Base-by-base conservation (phyloP, 108 stramenopile species). In the Cyclotella kingstonii region DNA sequence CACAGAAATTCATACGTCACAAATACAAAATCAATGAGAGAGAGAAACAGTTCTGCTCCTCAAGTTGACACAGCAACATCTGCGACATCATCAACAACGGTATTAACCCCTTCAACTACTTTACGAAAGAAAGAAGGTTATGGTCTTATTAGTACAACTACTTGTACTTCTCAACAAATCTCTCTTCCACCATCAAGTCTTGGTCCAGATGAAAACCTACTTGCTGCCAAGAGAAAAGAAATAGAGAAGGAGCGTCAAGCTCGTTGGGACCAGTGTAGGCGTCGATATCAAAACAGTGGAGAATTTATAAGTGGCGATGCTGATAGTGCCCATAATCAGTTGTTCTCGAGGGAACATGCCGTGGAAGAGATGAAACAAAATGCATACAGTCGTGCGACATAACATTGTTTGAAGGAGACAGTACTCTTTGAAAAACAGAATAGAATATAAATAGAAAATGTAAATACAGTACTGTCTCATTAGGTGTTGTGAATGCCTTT, bases 161-260 rank as follows among this genome's bases (percentile, higher is more conserved):
- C n/a, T n/a, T n/a, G n/a, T n/a, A n/a, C n/a, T n/a, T n/a, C n/a
- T n/a, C n/a, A n/a, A n/a, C n/a, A n/a, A n/a, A 19, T 48, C 57
- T 25, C 36, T 57, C 4, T 55, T 47, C 10, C 40, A 39, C 34
- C 26, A 21, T 29, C 35, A 2, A 69, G 80, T 58, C 63, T 93
- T 2, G 88, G 88, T 21, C 91, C 91, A 6, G 64, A 79, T 48
- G 65, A 40, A 15, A 63, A 78, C 2, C 52, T 88, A 4, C 50
- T 89, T 34, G 77, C 65, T 30, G 61, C 78, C 29, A 86, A 81
- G 52, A 70, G 77, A 39, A 53, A 78, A 12, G 77, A 79, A 39
- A 42, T 46, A 27, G 84, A 85, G 12, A 46, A 40, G 48, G 76
- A 76, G 59, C 66, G 80, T 12, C 73, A 56, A 11, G 21, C 55